Evolutionary conservation across 1,139 yeast genomes (phyloP).

Genomic region (Komagataea norvegica): DNA sequence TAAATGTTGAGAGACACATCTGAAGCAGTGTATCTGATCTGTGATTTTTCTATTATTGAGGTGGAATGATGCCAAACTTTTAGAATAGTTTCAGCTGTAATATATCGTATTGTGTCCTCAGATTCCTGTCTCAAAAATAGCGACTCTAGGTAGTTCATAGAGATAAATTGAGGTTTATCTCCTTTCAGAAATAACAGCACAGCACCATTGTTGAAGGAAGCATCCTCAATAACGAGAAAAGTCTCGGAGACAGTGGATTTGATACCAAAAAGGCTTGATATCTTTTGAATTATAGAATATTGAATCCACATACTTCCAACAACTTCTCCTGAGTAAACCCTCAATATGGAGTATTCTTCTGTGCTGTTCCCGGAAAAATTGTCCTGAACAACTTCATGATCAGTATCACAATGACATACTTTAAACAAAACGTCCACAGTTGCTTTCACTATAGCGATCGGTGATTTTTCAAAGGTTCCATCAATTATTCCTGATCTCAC

Average conservation of each 20-base stretch:
- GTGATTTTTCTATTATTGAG: not conserved
- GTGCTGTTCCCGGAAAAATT: conserved; percentile 2
- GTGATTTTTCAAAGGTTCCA: conserved; percentile 4
- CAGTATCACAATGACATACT: not conserved
- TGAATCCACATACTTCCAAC: conserved; percentile 9
- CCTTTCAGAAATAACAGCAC: conserved; percentile 13
- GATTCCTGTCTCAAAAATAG: not conserved
- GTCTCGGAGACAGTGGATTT: conserved; percentile 6
- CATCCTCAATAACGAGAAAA: conserved; percentile 16
- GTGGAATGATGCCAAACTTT: not conserved
- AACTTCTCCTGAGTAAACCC: conserved; percentile 23
- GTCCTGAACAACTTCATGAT: not conserved
- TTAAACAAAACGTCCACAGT: conserved; percentile 7
- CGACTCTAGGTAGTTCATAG: conserved; percentile 1
- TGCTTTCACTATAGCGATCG: conserved; percentile 11
- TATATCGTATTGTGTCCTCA: not conserved
- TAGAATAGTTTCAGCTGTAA: not conserved
- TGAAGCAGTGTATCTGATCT: not conserved
- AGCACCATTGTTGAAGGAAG: conserved; percentile 11
- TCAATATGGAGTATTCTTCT: conserved; percentile 15
- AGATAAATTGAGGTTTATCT: conserved; percentile 8
- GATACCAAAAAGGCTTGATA: conserved; percentile 14
- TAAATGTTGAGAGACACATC: not conserved
- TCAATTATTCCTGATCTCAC: conserved; percentile 2
- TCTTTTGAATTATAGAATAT: conserved; percentile 18